Evolutionary conservation across 2,329 filamentous ascomycete species (phyloP).

Genomic region (Cordyceps cicadae): DNA sequence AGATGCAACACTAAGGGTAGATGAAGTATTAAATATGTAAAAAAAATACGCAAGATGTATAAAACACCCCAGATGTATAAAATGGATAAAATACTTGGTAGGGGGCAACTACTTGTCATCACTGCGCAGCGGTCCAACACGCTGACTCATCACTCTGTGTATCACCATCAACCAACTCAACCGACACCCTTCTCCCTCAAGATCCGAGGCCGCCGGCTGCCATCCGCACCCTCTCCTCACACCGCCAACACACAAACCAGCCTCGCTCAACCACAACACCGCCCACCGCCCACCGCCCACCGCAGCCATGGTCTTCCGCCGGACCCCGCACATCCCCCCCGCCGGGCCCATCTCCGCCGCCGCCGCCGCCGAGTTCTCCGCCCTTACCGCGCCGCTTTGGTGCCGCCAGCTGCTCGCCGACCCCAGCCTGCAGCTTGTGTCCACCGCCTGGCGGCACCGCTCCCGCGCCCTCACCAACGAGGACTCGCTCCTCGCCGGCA

Average conservation of each 20-base stretch:
- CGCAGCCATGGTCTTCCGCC: background rate
- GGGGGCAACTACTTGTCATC: too few relatives aligned
- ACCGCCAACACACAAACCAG: too few relatives aligned
- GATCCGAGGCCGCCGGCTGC: background rate
- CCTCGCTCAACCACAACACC: too few relatives aligned
- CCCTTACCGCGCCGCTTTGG: slow-evolving; percentile 3
- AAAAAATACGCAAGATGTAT: too few relatives aligned
- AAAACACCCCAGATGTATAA: too few relatives aligned
- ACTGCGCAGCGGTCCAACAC: background rate
- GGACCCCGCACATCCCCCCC: background rate
- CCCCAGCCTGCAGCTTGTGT: background rate
- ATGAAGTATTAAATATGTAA: too few relatives aligned
- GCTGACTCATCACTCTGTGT: background rate
- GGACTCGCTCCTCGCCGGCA: slow-evolving; percentile 1
- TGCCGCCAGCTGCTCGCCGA: slow-evolving; percentile 8
- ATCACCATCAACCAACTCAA: background rate
- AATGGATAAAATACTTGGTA: too few relatives aligned
- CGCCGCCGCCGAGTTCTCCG: background rate
- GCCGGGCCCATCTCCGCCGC: background rate
- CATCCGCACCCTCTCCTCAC: background rate
- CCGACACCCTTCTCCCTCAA: too few relatives aligned
- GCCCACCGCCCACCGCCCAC: too few relatives aligned
- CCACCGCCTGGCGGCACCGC: background rate
- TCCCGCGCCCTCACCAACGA: background rate
- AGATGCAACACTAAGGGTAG: too few relatives aligned